These are phyloP conservation scores for Rhodosporidiobolus odoratus DNA, from an alignment of 768 basidiomycete species.

Conservation along the genomic window DNA sequence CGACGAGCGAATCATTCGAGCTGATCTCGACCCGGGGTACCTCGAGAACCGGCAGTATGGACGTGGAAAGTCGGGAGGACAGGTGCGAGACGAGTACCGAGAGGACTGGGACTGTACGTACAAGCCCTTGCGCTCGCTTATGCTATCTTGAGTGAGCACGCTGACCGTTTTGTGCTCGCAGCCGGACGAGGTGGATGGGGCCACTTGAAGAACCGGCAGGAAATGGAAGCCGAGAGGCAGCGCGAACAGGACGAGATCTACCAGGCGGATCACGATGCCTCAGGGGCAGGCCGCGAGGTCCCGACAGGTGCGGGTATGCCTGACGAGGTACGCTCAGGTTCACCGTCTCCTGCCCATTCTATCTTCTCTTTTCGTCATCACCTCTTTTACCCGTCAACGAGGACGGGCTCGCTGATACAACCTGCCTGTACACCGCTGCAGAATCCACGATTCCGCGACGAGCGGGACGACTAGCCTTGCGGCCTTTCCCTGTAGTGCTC, in stretches of 20 bases:
- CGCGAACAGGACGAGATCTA: conserved; percentile 82
- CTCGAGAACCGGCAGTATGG: conserved; percentile 96
- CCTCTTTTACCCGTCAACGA: neutral
- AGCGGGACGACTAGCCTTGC: conserved; percentile 38
- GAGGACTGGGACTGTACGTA: conserved; percentile 59
- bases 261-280: conserved; percentile 36
- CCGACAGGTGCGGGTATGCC: conserved; percentile 43
- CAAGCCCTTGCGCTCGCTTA: neutral
- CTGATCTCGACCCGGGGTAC: conserved; percentile 94
- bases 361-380: rapidly evolving
- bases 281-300: conserved; percentile 39
- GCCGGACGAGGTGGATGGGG: conserved; percentile 94
- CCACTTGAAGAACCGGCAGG: conserved; percentile 64
- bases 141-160: neutral
- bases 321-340: conserved; percentile 32
- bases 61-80: conserved; percentile 92
- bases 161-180: conserved; percentile 52
- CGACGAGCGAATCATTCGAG: conserved; percentile 96
- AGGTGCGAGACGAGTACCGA: conserved; percentile 89
- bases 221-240: conserved; percentile 65
- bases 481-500: neutral
- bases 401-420: too few species aligned
- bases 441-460: conserved; percentile 42
- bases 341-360: too few species aligned
- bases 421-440: neutral